phyloP scores from a whole-genome alignment of 2,329 filamentous ascomycete species.

The Phaeophleospora eucalypticola region DNA sequence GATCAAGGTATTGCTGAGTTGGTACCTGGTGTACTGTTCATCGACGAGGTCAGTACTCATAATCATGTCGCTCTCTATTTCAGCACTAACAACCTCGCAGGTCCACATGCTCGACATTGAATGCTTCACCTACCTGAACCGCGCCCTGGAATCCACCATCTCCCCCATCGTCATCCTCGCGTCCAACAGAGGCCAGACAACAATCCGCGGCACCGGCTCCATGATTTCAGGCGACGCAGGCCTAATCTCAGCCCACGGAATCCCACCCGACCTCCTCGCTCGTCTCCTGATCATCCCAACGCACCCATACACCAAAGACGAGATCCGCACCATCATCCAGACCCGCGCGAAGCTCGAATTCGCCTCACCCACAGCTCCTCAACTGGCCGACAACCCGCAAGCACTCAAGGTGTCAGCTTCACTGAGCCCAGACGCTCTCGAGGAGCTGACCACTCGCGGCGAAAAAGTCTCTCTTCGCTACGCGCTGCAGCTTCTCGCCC shows the following conservation, averaged over 20 bases:
- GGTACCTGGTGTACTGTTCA: conserved; percentile 96
- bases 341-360: conserved; percentile 59
- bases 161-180: conserved; percentile 96
- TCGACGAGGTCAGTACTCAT: conserved; percentile 72
- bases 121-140: conserved; percentile 98
- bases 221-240: conserved; percentile 58
- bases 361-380: conserved; percentile 32
- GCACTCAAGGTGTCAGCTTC: conserved; percentile 70
- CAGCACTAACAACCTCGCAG: conserved; percentile 44
- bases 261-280: conserved; percentile 88
- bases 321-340: conserved; percentile 88
- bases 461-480: conserved; percentile 88
- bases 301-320: conserved; percentile 77
- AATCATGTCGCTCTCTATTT: neutral
- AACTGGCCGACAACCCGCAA: conserved; percentile 30
- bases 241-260: conserved; percentile 77
- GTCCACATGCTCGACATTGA: conserved; percentile 99
- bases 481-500: conserved; percentile 84
- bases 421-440: conserved; percentile 76
- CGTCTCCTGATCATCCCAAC: conserved; percentile 96
- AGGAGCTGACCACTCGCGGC: conserved; percentile 82
- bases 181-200: conserved; percentile 90
- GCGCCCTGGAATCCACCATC: conserved; percentile 90
- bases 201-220: conserved; percentile 69
- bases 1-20: conserved; percentile 96